Conservation (phyloP, 176 grass and related monocot genomes). For the Dendrocalamus sinicus region DNA sequence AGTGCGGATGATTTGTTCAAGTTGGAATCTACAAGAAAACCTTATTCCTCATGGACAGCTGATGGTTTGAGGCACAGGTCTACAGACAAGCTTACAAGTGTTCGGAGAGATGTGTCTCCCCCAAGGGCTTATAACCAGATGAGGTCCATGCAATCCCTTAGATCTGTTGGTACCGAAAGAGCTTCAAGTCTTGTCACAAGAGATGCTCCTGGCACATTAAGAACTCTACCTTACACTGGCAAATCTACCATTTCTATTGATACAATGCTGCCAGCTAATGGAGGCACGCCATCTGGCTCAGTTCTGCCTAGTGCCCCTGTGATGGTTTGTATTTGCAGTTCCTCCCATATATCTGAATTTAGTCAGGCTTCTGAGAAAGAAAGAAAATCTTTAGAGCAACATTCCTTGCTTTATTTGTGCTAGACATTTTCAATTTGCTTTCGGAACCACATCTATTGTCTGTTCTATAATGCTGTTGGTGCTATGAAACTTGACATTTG, state of each 20-base stretch:
- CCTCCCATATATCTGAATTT: slow-evolving; percentile 22
- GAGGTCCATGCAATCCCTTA: slow-evolving; percentile 31
- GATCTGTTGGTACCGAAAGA: slow-evolving; percentile 48
- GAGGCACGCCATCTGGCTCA: slow-evolving; percentile 37
- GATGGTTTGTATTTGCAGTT: slow-evolving; percentile 49
- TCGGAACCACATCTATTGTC: background rate
- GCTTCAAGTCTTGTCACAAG: slow-evolving; percentile 53
- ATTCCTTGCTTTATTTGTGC: slow-evolving; percentile 7
- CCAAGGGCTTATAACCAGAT: slow-evolving; percentile 57
- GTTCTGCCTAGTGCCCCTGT: slow-evolving; percentile 21
- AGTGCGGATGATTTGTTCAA: slow-evolving; percentile 56
- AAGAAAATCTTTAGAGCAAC: background rate
- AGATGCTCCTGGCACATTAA: slow-evolving; percentile 51
- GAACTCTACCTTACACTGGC: slow-evolving; percentile 46
- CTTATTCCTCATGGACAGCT: slow-evolving; percentile 50
- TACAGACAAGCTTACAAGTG: slow-evolving; percentile 49
- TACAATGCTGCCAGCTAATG: slow-evolving; percentile 46
- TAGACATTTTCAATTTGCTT: background rate
- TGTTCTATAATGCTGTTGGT: slow-evolving; percentile 9
- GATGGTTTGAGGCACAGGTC: slow-evolving; percentile 54
- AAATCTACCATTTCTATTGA: slow-evolving; percentile 49
- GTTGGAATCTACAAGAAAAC: slow-evolving; percentile 51
- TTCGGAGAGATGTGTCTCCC: slow-evolving; percentile 51
- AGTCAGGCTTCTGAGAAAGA: slow-evolving; percentile 10
- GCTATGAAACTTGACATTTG: slow-evolving; percentile 1